phyloP scores from a whole-genome alignment of 176 grass and related monocot genomes.

The Hordeum vulgare region MorexV3_pseudomolecules_assembly NC_058524.1:509438596-509439095 shows the following conservation, averaged over 20 bases:
- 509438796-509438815: neutral
- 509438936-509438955: neutral
- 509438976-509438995: neutral
- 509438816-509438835: neutral
- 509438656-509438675: conserved; percentile 44
- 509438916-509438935: neutral
- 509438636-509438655: neutral
- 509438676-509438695: conserved; percentile 61
- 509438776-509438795: neutral
- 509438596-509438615: too few relatives aligned
- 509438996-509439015: neutral
- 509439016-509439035: neutral
- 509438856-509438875: neutral
- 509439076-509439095: neutral
- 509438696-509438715: conserved; percentile 61
- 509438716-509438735: conserved; percentile 24
- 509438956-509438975: neutral
- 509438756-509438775: neutral
- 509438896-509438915: neutral
- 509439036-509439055: neutral
- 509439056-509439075: neutral
- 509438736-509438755: too few relatives aligned
- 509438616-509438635: neutral
- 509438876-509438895: neutral
- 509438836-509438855: neutral